Evolutionary conservation across 2,329 filamentous ascomycete species (phyloP).

Genomic region (Xylariaceae sp.): DNA sequence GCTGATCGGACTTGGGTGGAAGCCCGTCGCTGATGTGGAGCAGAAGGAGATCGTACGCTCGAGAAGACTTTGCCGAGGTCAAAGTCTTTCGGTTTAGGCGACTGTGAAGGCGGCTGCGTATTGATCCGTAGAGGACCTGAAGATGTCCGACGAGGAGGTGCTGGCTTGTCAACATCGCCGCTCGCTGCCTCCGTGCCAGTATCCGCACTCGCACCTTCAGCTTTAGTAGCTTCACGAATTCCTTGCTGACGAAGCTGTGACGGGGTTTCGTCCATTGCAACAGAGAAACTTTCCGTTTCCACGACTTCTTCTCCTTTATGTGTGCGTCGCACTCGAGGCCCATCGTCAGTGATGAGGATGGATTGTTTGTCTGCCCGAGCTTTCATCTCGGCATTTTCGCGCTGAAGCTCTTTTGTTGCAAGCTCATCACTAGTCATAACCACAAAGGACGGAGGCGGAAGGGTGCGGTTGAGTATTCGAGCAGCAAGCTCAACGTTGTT

Average conservation of each 20-base stretch:
- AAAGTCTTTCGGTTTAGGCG: slow-evolving; percentile 67
- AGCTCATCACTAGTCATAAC: slow-evolving; percentile 90
- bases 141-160: slow-evolving; percentile 32
- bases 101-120: slow-evolving; percentile 52
- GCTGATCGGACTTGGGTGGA: slow-evolving; percentile 55
- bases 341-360: slow-evolving; percentile 77
- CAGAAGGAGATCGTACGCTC: slow-evolving; percentile 77
- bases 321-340: slow-evolving; percentile 82
- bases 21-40: slow-evolving; percentile 53
- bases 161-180: slow-evolving; percentile 24
- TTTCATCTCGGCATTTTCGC: slow-evolving; percentile 77
- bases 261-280: slow-evolving; percentile 47
- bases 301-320: slow-evolving; percentile 95
- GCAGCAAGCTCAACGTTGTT: slow-evolving; percentile 81
- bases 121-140: slow-evolving; percentile 52
- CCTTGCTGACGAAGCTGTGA: slow-evolving; percentile 47
- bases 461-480: slow-evolving; percentile 73
- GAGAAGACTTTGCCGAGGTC: slow-evolving; percentile 88
- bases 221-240: slow-evolving; percentile 40
- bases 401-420: slow-evolving; percentile 87
- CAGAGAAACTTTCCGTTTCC: slow-evolving; percentile 69
- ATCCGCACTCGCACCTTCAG: slow-evolving; percentile 18
- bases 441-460: slow-evolving; percentile 80
- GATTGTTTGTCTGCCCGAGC: slow-evolving; percentile 82
- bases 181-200: slow-evolving; percentile 4